Evolutionary conservation across 2,329 filamentous ascomycete genomes (phyloP), one percentile per base, ranked within the genome.

Genomic region (Aspergillus oerlinghausenensis): DNA sequence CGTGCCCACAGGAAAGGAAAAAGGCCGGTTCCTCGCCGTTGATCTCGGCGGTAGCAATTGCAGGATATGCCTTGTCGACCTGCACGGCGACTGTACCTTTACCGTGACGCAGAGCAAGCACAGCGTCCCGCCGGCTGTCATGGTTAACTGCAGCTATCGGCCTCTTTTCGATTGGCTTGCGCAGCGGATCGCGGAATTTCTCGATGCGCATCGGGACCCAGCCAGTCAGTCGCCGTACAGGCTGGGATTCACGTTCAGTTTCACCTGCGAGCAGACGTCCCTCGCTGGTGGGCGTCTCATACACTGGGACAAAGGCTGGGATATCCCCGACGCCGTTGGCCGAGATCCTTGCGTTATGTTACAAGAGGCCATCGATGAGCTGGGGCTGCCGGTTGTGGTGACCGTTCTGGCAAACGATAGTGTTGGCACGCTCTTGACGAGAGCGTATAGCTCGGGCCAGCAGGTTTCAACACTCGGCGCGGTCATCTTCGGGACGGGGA

Each of bases 11-110:
- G 63, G 63, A 9, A 21, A 43, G 9, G 63, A 65, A 49, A 60
- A 51, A 35, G 63, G 63, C 19, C 53, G 49, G 9, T 63, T 63
- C 49, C 49, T 65, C 4, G 63, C 62, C 2, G 59, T 65, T 17
- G 63, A 65, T 42, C 60, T 65, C 14, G 63, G 63, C 2, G 63
- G 63, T 17, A 64, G 57, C 23, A 65, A 65, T 40, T 65, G 60
- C 49, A 55, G 63, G 25, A 59, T 65, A 45, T 60, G 63, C 21
- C 55, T 62, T n/a, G 62, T 63, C 42, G 21, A 63, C 14, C 40
- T 65, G 19, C 51, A 62, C 4, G 63, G 63, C 6, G 55, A 65
- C 48, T 61, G 60, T 3, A 64, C 57, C 1, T 65, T 63, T 42
- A 59, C 56, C 11, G 52, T 58, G 7, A 21, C 51, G 2, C 63